These are phyloP conservation scores for Daldinia bambusicola DNA, from an alignment of 495 filamentous ascomycete species.

Conservation along the genomic window DNA sequence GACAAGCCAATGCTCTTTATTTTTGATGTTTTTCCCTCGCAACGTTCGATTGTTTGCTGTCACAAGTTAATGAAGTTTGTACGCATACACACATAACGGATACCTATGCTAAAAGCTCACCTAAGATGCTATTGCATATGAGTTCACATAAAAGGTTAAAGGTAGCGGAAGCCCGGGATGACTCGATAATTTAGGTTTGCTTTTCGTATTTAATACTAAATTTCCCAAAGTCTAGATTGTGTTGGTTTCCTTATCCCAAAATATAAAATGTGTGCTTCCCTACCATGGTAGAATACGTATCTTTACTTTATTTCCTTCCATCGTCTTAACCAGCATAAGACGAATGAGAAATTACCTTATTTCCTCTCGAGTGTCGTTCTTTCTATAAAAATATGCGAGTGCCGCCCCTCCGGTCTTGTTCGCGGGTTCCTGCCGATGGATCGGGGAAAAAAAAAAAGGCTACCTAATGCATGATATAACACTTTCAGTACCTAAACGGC, in stretches of 20 bases:
- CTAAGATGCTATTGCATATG: background rate
- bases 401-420: background rate
- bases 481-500: slow-evolving; percentile 13
- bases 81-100: background rate
- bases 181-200: slow-evolving; percentile 13
- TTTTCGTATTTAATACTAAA: slow-evolving; percentile 15
- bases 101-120: slow-evolving; percentile 3
- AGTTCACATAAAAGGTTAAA: slow-evolving; percentile 3
- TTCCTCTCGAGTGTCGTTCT: slow-evolving; percentile 2
- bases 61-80: slow-evolving; percentile 29
- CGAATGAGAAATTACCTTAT: background rate
- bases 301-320: background rate
- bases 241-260: slow-evolving; percentile 14
- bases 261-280: too few relatives aligned
- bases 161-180: slow-evolving; percentile 22
- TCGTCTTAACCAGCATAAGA: background rate
- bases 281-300: too few relatives aligned
- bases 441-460: slow-evolving; percentile 1
- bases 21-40: slow-evolving; percentile 9
- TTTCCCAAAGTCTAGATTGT: slow-evolving; percentile 26
- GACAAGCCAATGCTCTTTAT: slow-evolving; percentile 28
- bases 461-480: background rate
- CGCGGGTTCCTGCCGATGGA: slow-evolving; percentile 1
- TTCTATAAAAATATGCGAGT: background rate
- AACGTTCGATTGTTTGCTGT: slow-evolving; percentile 22